Evolutionary conservation across 2,329 filamentous ascomycete species (phyloP), one percentile per base, ranked within the genome.

Genomic region (Claviceps fusiformis): DNA sequence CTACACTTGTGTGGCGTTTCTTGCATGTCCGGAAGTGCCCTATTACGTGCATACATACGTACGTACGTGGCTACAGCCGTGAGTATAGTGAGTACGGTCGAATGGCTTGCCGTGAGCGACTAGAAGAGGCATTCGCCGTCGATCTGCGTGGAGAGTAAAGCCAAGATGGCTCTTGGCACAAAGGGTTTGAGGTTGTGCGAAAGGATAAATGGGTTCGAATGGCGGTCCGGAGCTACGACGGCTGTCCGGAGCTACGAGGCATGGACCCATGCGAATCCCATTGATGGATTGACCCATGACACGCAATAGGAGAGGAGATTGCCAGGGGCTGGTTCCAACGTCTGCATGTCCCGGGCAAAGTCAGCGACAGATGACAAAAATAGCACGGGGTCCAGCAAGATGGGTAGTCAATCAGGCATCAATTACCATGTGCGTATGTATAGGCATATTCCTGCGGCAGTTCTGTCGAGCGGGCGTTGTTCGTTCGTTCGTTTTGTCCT

Each of bases 51-150:
- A 47, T 9, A 33, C 27, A n/a, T n/a, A n/a, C n/a, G n/a, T n/a
- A n/a, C n/a, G n/a, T n/a, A n/a, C n/a, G n/a, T n/a, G 2, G 3
- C 27, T 10, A 2, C 33, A 31, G 31, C 19, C 43, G 37, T 31
- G 24, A 41, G 6, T 47, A 4, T 29, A 24, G n/a, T 33, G 31
- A 4, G 31, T 8, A 33, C 31, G n/a, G n/a, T n/a, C n/a, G n/a
- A n/a, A n/a, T 19, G 11, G 45, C 31, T n/a, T 49, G 37, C 15
- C 17, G 45, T 27, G 17, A 11, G 8, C n/a, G 37, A 31, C 45
- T 27, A n/a, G 45, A 54, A 54, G 53, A 43, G 53, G 43, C 52
- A 54, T 24, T 35, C 24, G 33, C 44, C 31, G 33, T 39, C 52
- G 10, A 48, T 41, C 44, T 33, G 35, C 52, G 19, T 35, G 19